Base-by-base conservation (phyloP, 768 basidiomycete species). In the Lyophyllum decastes region DNA sequence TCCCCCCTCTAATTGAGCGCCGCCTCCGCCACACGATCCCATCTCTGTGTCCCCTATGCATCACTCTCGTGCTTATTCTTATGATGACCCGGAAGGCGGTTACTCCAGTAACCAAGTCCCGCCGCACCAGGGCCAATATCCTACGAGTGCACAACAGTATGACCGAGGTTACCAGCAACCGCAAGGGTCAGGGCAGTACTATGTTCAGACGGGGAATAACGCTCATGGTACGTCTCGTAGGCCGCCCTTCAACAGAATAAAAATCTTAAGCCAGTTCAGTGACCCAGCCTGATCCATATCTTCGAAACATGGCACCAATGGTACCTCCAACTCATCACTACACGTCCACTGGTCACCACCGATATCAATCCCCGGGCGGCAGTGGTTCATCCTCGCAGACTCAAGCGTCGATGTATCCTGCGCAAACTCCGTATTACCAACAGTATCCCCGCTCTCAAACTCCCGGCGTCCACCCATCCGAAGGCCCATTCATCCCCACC, bases 401-500 rank as follows among this genome's bases (percentile, higher is more conserved):
- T 25, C 45, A 59, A 24, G 55, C 46, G 35, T 40, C 64, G 16
- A 30, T 43, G 21, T 66, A 71, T 51, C 54, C 60, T 22, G 30
- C 66, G 2, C 62, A 64, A 49, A 55, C 67, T 5, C 50, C 59
- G 14, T 69, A 67, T 58, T 68, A 66, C 55, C 33, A 57, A 11
- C 68, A 66, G 21, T 65, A 68, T 52, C 55, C 61, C 10, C 59
- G 61, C 19, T 59, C 67, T 34, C 66, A 57, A 40, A 64, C 55
- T n/a, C 24, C 58, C 46, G 58, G 56, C 52, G 16, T 63, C 7
- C 64, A 66, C 63, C 60, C 64, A 57, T 41, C 64, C 2, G 60
- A 68, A 22, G 66, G 65, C 2, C 72, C 73, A 6, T 83, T 82
- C 61, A 78, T 82, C 41, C 78, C 81, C 4, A 82, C 82, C 0